Percentiles rank a stretch among this genome's conserved stretches.
Conservation (phyloP, 2,329 filamentous ascomycete species). For the Cercospora citrullina region DNA sequence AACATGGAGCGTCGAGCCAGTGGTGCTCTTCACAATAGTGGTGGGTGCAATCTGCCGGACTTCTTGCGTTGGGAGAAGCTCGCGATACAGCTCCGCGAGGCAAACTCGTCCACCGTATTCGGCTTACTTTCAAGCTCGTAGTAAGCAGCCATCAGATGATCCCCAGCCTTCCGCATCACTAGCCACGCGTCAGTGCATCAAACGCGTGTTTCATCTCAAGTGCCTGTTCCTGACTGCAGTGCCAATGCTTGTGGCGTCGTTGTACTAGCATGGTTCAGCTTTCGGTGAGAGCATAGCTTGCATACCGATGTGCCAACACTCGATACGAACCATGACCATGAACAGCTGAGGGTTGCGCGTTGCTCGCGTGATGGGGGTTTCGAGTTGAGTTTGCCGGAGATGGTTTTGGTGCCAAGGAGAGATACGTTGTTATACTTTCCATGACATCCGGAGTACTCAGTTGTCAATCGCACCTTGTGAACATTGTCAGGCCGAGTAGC, state of each 20-base stretch:
- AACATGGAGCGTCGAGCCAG: not conserved
- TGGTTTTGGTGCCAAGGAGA: not conserved
- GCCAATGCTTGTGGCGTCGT: conserved; percentile 9
- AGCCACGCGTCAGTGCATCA: conserved; percentile 13
- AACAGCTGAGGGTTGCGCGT: conserved; percentile 5
- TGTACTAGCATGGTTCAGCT: not conserved
- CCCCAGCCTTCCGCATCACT: not conserved
- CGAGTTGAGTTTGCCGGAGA: not conserved
- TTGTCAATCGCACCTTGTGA: not conserved
- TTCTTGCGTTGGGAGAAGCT: not conserved
- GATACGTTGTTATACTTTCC: not conserved
- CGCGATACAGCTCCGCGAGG: not conserved
- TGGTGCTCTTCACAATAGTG: not conserved
- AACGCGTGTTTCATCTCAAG: conserved; percentile 5
- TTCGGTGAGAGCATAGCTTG: not conserved
- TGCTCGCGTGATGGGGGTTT: not conserved
- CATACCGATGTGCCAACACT: not conserved
- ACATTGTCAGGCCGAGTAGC: not conserved
- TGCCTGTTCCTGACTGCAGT: conserved; percentile 8
- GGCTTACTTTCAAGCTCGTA: not conserved
- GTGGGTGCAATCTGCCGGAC: not conserved
- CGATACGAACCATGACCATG: not conserved
- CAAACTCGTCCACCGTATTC: not conserved
- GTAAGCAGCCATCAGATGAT: not conserved
- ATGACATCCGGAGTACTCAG: not conserved